Base-by-base conservation (phyloP, 2,329 filamentous ascomycete genomes). In the Alternaria rosae region DNA sequence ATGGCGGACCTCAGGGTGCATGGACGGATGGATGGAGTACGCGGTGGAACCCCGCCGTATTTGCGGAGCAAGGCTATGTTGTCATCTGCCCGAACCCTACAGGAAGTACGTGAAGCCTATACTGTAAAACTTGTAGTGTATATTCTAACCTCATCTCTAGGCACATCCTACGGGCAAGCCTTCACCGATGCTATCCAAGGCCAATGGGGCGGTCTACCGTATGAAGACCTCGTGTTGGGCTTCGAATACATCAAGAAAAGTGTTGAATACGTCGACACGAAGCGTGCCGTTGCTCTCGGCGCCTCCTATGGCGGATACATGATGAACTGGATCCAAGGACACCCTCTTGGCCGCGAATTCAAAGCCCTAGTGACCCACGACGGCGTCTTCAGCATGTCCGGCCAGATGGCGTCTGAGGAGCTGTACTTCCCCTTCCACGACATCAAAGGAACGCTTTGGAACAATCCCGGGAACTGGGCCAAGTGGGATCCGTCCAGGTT, bases 331-430 rank as follows among this genome's bases (percentile, higher is more conserved):
- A 93, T 97, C 70, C 93, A 97, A 79, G 94, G 94, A 8, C 91
- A 95, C 65, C 85, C 88, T 1, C 85, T 97, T 0, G 93, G 93
- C 20, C 88, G 92, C 26, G 88, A 91, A 69, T 96, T 97, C 86
- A 92, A 92, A 79, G 93, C 93, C 0, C 85, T 97, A 5, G 93
- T 97, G 26, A 93, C 90, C 71, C 93, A 97, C 76, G 93, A 97
- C 70, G 93, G 93, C 50, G 90, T 94, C 56, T 95, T 94, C 79
- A 91, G 88, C 70, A 81, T 83, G 60, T 78, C 82, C 12, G 78
- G 79, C n/a, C 81, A 84, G 74, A 78, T 86, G 66, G 78, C 81
- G 0, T 83, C 81, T 3, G 84, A 86, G 17, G 84, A 86, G 59
- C 71, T 85, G 11, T 86, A 82, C 78, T 85, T 86, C 70, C 83